These are phyloP conservation scores for Sclerotinia trifoliorum DNA, from an alignment of 2,329 filamentous ascomycete genomes.

Conservation along the genomic window DNA sequence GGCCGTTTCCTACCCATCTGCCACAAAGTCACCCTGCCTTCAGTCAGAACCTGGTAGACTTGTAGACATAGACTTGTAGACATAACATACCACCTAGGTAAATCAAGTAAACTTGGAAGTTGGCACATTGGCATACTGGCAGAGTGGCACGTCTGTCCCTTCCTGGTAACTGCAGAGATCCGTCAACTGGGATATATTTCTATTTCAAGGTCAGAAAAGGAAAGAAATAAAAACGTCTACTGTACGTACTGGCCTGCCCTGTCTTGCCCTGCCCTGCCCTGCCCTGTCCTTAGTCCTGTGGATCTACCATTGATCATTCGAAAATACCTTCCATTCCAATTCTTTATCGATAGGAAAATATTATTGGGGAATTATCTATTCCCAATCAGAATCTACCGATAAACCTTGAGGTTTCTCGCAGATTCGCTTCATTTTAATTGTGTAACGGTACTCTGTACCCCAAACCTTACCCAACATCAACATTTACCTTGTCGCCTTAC, in stretches of 20 bases:
- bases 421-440: slow-evolving; percentile 5
- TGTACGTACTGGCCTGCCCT: neutral
- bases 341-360: slow-evolving; percentile 2
- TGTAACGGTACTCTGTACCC: neutral
- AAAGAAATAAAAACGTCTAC: neutral
- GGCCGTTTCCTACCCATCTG: neutral
- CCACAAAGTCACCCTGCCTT: neutral
- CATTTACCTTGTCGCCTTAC: neutral
- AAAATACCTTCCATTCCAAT: neutral
- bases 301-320: neutral
- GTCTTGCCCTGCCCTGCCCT: neutral
- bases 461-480: neutral
- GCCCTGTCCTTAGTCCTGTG: neutral
- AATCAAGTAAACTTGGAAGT: too few species aligned
- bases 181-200: neutral
- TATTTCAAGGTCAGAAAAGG: slow-evolving; percentile 3
- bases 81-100: neutral
- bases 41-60: neutral
- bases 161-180: neutral
- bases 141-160: too few species aligned
- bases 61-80: neutral
- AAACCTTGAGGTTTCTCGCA: slow-evolving; percentile 2
- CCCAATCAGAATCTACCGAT: neutral
- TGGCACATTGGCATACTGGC: too few species aligned
- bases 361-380: neutral